Base-by-base conservation (phyloP, 257 asterid genomes). In the Verbascum thapsus region DNA sequence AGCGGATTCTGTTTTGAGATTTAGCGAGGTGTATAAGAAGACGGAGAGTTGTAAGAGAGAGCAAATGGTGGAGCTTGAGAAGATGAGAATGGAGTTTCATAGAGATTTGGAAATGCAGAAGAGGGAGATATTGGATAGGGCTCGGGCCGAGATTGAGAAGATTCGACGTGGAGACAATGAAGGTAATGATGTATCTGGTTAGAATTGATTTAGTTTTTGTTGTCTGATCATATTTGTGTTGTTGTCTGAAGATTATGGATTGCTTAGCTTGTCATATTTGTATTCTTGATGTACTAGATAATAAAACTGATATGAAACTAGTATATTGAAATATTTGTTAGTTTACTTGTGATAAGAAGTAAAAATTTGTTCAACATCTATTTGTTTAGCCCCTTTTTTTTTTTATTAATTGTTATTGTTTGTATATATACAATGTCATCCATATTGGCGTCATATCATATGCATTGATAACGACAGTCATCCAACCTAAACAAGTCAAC, bases 41-140 rank as follows among this genome's bases (percentile, higher is more conserved):
- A 88, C 79, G 3, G 98, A 94, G 86, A 81, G 57, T 45, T 84
- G 82, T 62, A 90, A 84, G 77, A 81, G 96, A 39, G 79, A 86
- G 63, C 95, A 90, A 58, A 75, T 94, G 85, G 68, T 74, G 47
- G 99, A 91, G 74, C 83, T 91, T 30, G 97, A 86, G 37, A 86
- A 81, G 37, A 81, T 91, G 88, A 67, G 98, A 72, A 85, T 88
- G 91, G 86, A 91, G 54, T 91, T 86, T 50, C 86, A 81, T 44
- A 73, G 88, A 47, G 98, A 88, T 3, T 66, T 91, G 86, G 96
- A 91, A 40, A 18, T 69, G 76, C 96, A 87, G 49, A 88, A 83
- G 84, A 82, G 81, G 76, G 78, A 80, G 76, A 86, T 88, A 67
- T 60, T 91, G n/a, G 97, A 91, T 81, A 80, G 86, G 58, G 92